A percentile compares a stretch with the other conserved stretches of the same genome.
phyloP scores from a whole-genome alignment of 768 basidiomycete genomes.

The Hortiboletus campestris region DNA sequence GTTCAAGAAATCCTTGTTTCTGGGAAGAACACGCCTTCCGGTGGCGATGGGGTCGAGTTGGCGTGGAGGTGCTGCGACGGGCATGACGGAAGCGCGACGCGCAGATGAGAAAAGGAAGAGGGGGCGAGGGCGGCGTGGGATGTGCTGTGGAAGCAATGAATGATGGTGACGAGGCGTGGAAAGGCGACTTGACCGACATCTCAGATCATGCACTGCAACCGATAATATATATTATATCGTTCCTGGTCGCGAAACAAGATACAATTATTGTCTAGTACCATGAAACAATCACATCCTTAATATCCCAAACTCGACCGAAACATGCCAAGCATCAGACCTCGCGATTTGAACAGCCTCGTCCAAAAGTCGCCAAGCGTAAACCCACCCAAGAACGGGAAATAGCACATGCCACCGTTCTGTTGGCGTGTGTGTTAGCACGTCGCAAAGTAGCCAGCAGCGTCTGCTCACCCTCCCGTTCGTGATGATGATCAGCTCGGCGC shows the following conservation, averaged over 20 bases:
- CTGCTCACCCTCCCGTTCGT: conserved; percentile 52
- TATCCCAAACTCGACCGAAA: conserved; percentile 32
- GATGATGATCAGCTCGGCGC: conserved; percentile 51
- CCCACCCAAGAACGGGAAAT: conserved; percentile 43
- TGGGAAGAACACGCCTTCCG: conserved; percentile 33
- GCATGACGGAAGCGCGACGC: conserved; percentile 12
- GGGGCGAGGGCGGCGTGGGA: conserved; percentile 8
- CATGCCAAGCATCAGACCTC: conserved; percentile 25
- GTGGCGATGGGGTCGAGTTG: conserved; percentile 20
- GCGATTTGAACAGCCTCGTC: conserved; percentile 41
- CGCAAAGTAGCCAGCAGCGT: background rate
- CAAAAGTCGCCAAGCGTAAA: conserved; percentile 46
- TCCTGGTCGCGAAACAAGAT: conserved; percentile 5
- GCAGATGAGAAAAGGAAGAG: background rate
- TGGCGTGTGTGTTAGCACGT: background rate
- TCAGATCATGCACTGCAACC: conserved; percentile 1
- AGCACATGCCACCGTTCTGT: conserved; percentile 42
- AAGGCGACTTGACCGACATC: background rate
- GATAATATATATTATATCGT: background rate
- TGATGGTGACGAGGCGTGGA: conserved; percentile 12
- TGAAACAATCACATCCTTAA: conserved; percentile 18
- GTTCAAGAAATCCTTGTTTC: conserved; percentile 53
- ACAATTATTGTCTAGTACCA: background rate
- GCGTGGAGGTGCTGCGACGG: conserved; percentile 17
- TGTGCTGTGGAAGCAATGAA: background rate